phyloP scores from a whole-genome alignment of 1,284 basidiomycete species.

The Mrakiaceae sp. region DNA sequence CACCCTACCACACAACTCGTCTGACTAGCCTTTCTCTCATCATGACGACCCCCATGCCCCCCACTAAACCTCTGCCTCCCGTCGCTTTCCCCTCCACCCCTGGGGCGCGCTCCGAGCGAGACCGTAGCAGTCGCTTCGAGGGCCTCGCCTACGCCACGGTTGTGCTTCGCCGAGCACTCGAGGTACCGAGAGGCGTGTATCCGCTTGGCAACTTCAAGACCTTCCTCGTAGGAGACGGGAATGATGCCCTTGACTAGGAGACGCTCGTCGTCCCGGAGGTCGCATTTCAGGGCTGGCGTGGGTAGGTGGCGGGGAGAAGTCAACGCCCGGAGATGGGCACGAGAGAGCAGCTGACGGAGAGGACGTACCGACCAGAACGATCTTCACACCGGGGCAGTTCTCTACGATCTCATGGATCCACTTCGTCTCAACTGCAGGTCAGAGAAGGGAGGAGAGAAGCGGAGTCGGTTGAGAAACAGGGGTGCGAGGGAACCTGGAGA shows the following conservation, averaged over 20 bases:
- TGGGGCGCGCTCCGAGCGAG: constrained; percentile 59
- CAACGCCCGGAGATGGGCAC: background rate
- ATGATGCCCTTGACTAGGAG: constrained; percentile 33
- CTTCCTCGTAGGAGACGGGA: constrained; percentile 76
- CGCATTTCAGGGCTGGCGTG: constrained; percentile 74
- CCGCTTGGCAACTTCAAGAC: constrained; percentile 69
- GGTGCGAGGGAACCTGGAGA: background rate
- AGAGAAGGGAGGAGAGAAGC: background rate
- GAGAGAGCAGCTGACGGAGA: background rate
- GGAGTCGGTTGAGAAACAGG: background rate
- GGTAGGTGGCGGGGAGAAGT: no score
- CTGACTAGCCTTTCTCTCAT: no score
- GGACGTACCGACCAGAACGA: constrained; percentile 72
- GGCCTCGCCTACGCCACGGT: constrained; percentile 82
- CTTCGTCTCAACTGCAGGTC: constrained; percentile 26
- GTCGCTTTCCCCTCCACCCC: constrained; percentile 43
- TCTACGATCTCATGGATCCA: constrained; percentile 41
- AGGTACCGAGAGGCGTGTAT: constrained; percentile 45
- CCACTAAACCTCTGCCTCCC: constrained; percentile 17
- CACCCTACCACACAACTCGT: no score
- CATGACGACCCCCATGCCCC: no score
- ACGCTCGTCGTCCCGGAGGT: constrained; percentile 66
- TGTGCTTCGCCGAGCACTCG: constrained; percentile 96
- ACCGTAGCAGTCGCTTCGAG: constrained; percentile 81
- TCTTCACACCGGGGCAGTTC: constrained; percentile 86